A percentile compares a stretch with the other conserved stretches of the same genome.
Conservation (phyloP, 148 eudicot genomes). For the Nepenthes mirabilis region DNA sequence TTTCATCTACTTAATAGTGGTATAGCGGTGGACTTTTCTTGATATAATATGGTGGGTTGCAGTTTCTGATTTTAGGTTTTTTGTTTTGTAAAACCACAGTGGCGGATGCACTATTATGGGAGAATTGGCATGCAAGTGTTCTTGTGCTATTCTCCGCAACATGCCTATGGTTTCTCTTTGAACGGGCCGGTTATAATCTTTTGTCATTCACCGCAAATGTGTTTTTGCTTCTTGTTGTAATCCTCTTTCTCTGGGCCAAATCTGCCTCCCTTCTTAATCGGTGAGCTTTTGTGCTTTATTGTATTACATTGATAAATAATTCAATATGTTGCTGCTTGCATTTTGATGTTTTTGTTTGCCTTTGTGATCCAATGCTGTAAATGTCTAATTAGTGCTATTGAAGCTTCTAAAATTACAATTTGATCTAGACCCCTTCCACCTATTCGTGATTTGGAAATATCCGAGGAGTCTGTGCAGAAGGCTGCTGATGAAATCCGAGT, state of each 20-base stretch:
- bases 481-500: slow-evolving; percentile 46
- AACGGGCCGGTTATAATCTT: slow-evolving; percentile 51
- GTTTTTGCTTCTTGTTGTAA: slow-evolving; percentile 53
- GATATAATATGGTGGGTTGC: not conserved
- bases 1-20: not conserved
- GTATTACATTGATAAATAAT: too few species aligned
- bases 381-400: not conserved
- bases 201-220: slow-evolving; percentile 55
- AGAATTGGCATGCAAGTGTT: slow-evolving; percentile 30
- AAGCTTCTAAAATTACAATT: slow-evolving; percentile 1
- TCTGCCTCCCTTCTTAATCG: slow-evolving; percentile 85
- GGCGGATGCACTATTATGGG: slow-evolving; percentile 80
- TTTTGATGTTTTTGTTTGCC: not conserved
- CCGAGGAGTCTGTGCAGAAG: slow-evolving; percentile 52
- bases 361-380: not conserved
- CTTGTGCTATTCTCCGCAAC: slow-evolving; percentile 40
- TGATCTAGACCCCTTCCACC: slow-evolving; percentile 86
- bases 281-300: slow-evolving; percentile 22
- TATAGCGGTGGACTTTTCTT: not conserved
- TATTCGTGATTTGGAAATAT: slow-evolving; percentile 73
- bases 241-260: slow-evolving; percentile 94
- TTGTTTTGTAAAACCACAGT: slow-evolving; percentile 23
- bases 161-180: slow-evolving; percentile 57
- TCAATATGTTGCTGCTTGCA: not conserved
- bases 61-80: slow-evolving; percentile 4